A percentile compares a stretch with the other conserved stretches of the same genome.
Conservation (phyloP, 495 filamentous ascomycete species). For the Beverwykella pulmonaria region DNA sequence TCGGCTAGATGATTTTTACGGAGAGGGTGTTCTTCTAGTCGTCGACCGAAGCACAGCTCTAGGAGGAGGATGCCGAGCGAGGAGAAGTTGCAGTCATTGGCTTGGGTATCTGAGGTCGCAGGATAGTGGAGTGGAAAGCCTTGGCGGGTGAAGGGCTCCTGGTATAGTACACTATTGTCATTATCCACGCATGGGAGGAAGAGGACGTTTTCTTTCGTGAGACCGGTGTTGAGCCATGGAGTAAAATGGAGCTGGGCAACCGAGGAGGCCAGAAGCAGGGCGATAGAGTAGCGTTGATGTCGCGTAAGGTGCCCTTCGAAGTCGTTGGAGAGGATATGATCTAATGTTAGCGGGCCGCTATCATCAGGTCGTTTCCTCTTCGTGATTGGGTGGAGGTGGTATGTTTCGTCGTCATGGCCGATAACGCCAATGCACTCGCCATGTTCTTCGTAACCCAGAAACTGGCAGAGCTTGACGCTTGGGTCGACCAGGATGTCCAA, state of each 20-base stretch:
- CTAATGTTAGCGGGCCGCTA: not conserved
- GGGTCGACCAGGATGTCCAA: not conserved
- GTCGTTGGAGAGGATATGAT: slow-evolving; percentile 9
- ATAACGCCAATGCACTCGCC: slow-evolving; percentile 19
- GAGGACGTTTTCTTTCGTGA: slow-evolving; percentile 14
- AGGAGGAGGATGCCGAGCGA: slow-evolving; percentile 35
- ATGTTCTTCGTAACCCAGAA: not conserved
- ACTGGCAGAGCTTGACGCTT: slow-evolving; percentile 17
- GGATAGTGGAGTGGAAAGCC: not conserved
- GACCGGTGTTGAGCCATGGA: slow-evolving; percentile 10
- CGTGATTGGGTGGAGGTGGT: slow-evolving; percentile 19
- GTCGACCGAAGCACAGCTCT: slow-evolving; percentile 31
- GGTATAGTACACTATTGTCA: not conserved
- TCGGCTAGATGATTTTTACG: slow-evolving; percentile 11
- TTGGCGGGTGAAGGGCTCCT: slow-evolving; percentile 22
- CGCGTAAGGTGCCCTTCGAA: slow-evolving; percentile 10
- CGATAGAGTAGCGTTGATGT: slow-evolving; percentile 23
- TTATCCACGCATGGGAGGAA: slow-evolving; percentile 10
- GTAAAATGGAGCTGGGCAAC: slow-evolving; percentile 21
- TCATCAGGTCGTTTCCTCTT: not conserved
- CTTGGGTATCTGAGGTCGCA: not conserved
- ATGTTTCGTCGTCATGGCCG: slow-evolving; percentile 17
- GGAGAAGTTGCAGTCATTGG: slow-evolving; percentile 23
- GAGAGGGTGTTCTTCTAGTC: slow-evolving; percentile 23
- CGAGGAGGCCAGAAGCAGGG: slow-evolving; percentile 20